Evolutionary conservation across 2,329 filamentous ascomycete genomes (phyloP), one percentile per base, ranked within the genome.

Genomic region (Cladosporium sp.): DNA sequence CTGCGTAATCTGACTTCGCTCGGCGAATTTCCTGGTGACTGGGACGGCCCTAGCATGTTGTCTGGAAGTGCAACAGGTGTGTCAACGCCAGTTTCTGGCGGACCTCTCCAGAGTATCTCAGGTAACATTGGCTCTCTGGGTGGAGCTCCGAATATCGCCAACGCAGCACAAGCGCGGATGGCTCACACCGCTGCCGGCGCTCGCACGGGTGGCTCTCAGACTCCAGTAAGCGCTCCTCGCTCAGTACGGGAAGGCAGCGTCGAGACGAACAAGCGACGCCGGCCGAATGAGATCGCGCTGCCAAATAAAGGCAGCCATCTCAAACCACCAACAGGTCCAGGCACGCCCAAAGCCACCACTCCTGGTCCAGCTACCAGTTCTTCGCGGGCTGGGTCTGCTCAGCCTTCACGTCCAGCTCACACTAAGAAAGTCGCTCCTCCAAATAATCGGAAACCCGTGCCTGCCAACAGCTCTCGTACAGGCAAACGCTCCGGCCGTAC

Each of bases 341-440:
- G 83, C n/a, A 87, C 84, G 1, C 84, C 84, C 4, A 86, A 86
- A 66, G 76, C 81, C 0, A 79, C 80, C 3, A 86, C 84, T 0
- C 81, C 71, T 68, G 72, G 69, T 20, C 68, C 69, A 9, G 75
- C 79, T 15, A 59, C 64, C 7, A 65, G 64, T 38, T 70, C 70
- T 1, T 80, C 78, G 38, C 83, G 84, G n/a, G 82, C 83, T 2
- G 83, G 83, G 43, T 86, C 84, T 62, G 81, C 78, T 3, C 83
- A 83, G 12, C 84, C 84, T 9, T 76, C 63, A 11, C 65, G 67
- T 36, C 49, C 49, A 37, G 52, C 58, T 14, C 22, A 45, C 19
- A 51, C 42, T 17, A 56, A 56, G n/a, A 56, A 56, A 39, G 54
- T 47, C 36, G 40, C 54, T 19, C 42, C 50, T 34, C 37, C 50